Evolutionary conservation across 2,329 filamentous ascomycete species (phyloP), one percentile per base, ranked within the genome.

Genomic region (Alternaria burnsii): DNA sequence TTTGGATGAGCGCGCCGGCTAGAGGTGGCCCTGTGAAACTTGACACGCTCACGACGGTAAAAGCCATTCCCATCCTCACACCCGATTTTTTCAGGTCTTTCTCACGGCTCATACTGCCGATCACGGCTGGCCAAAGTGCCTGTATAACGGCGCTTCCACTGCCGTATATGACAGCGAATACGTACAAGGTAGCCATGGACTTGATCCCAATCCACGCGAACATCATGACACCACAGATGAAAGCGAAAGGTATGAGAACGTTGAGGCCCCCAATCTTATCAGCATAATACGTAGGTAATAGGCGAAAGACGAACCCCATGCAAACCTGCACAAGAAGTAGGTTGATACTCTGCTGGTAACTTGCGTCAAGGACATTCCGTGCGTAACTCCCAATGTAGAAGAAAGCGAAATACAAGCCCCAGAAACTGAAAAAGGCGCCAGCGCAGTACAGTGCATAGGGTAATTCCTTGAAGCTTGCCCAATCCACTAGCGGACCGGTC

Each of bases 251-350:
- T 83, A 59, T 89, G 70, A 9, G 84, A 77, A 20, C 87, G 69
- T 67, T 71, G 69, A 79, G 80, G 67, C 87, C 11, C 82, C 86
- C 42, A 24, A 75, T 58, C 22, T 73, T 72, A 48, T 76, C 71
- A 4, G 72, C 73, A 44, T 69, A 72, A 55, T 72, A 88, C 56
- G 64, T 82, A 76, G 55, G 85, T 80, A 9, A 82, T 78, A 42
- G 85, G 56, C 18, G 86, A 74, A 30, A 87, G 83, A 62, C 79
- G 78, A 38, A 85, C 70, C 24, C 86, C 86, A 61, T 74, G 60
- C 67, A 69, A 83, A 80, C 41, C 78, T 84, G 68, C 22, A 88
- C 82, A 32, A 89, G 79, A 2, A 89, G 79, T 9, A 89, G 74
- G 30, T 82, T 82, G 61, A 87, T 82, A 3, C 84, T 84, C 28